Evolutionary conservation across 805 yeast species (phyloP), one percentile per base, ranked within the genome.

Genomic region (Cyberlindnera americana): DNA sequence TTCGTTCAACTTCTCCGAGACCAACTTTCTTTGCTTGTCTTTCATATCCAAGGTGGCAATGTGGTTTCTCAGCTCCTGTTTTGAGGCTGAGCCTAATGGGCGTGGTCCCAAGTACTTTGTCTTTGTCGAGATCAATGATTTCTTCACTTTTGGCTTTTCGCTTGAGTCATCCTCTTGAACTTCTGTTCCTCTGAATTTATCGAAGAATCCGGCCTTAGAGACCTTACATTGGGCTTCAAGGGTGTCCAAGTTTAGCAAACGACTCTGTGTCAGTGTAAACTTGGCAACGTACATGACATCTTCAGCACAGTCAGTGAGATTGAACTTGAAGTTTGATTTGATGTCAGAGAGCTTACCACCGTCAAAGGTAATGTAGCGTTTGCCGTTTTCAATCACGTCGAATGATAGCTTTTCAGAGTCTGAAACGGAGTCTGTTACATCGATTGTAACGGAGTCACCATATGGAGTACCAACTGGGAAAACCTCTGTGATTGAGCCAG

Each of bases 1-100:
- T 25, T 69, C 62, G 59, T 90, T 91, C 49, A 77, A 73, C 22
- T 74, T 62, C 40, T 77, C 77, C 32, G 84, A 84, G 29, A 75
- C 62, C 38, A 66, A 62, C 21, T 65, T 61, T 38, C 85, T 69
- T 38, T 70, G 77, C 12, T 64, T 60, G 50, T 88, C 96, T 41
- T 67, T 67, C 17, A 58, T 55, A 41, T 76, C 78, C 57, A 83
- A 67, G 14, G 64, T 64, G 27, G 63, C 61, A 50, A 91, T 66
- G 42, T 77, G 78, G 5, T 62, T 52, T 21, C 63, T 59, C 8
- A 81, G 63, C 19, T 60, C 59, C 44, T 64, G 64, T 47, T 76
- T 78, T 13, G 75, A 61, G 3, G 72, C 59, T 3, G 69, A 39
- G 38, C 77, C 75, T 48, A 73, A 53, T 18, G 86, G 78, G 33